Conservation (phyloP, 2,329 filamentous ascomycete genomes). For the Metarhizium humberi region DNA sequence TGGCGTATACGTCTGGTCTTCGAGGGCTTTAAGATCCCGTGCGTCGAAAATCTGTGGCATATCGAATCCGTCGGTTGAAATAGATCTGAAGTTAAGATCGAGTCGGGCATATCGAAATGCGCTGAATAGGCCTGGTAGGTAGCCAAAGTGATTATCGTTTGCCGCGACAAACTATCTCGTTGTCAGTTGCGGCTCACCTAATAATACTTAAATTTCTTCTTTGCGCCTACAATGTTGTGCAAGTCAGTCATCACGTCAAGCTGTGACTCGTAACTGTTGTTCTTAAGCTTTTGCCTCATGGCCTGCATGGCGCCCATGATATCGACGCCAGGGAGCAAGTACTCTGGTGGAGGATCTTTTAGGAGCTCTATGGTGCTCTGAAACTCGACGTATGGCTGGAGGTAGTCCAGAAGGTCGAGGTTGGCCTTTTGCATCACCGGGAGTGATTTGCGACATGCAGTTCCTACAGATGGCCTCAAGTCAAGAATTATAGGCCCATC, state of each 20-base stretch:
- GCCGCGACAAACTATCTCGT: slow-evolving; percentile 1
- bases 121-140: background rate
- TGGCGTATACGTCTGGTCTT: background rate
- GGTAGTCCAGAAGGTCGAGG: background rate
- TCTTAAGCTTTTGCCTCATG: background rate
- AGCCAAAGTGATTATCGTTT: slow-evolving; percentile 6
- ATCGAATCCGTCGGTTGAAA: slow-evolving; percentile 20
- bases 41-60: slow-evolving; percentile 11
- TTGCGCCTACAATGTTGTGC: background rate
- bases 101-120: background rate
- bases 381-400: slow-evolving; percentile 6
- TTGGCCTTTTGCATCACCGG: background rate
- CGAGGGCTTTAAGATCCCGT: background rate
- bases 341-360: slow-evolving; percentile 3
- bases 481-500: background rate
- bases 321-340: slow-evolving; percentile 4
- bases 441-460: background rate
- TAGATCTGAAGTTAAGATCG: slow-evolving; percentile 1
- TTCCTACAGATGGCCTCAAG: background rate
- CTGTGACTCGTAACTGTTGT: background rate
- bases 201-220: too few species aligned
- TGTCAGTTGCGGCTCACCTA: background rate
- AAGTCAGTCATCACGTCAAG: slow-evolving; percentile 2
- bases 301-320: slow-evolving; percentile 5
- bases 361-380: slow-evolving; percentile 8